Conservation (phyloP, 164 flowering plant species). For the Umbellularia californica region DNA sequence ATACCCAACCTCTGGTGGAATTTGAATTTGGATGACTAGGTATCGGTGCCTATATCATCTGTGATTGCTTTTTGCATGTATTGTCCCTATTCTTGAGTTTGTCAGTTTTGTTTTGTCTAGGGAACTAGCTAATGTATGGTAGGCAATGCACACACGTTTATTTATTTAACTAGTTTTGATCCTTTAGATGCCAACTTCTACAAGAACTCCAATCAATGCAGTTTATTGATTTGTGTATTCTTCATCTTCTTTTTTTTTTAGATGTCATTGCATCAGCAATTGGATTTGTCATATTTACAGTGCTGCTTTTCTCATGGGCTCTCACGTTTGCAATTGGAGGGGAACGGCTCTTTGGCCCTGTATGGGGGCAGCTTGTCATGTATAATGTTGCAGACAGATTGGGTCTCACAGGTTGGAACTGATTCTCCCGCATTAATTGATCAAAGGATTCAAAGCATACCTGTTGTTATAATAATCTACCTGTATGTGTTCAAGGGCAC, state of each 20-base stretch:
- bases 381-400: conserved; percentile 67
- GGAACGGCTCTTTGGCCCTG: conserved; percentile 65
- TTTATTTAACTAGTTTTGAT: no score
- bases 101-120: no score
- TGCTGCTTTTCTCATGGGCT: conserved; percentile 71
- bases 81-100: no score
- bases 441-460: background rate
- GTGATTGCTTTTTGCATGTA: no score
- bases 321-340: conserved; percentile 85
- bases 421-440: conserved; percentile 1
- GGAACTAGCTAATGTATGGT: no score
- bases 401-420: conserved; percentile 65
- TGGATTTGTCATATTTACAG: conserved; percentile 51
- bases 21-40: no score
- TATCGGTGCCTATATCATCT: no score
- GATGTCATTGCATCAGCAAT: conserved; percentile 83
- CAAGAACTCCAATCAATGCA: background rate
- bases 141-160: no score
- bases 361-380: conserved; percentile 74
- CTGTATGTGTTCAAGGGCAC: background rate
- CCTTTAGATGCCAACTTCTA: background rate
- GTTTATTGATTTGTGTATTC: background rate
- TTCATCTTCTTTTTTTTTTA: conserved; percentile 12
- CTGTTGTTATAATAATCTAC: background rate
- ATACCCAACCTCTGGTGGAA: background rate